Percentiles rank a stretch among this genome's conserved stretches.
Conservation (phyloP, 1,284 basidiomycete genomes). For the Schizophyllum commune region DNA sequence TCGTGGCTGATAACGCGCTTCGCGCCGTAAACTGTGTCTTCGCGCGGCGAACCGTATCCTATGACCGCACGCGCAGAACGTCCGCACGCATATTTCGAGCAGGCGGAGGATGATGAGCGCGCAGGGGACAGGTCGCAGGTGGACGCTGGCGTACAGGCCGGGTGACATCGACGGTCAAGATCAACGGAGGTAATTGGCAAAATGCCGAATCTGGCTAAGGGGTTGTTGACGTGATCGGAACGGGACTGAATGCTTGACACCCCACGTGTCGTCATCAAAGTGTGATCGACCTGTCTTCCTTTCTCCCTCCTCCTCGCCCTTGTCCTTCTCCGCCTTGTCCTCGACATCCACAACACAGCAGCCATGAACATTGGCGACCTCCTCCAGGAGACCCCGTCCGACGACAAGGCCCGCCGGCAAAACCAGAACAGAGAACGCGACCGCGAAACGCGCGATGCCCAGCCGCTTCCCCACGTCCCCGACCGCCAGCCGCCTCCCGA, state of each 20-base stretch:
- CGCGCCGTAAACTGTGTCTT: background rate
- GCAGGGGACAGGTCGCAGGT: too few species aligned
- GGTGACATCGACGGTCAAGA: background rate
- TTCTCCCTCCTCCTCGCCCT: background rate
- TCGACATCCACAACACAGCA: background rate
- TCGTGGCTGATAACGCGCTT: background rate
- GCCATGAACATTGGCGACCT: slow-evolving; percentile 66
- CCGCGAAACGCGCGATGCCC: background rate
- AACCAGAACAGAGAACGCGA: slow-evolving; percentile 1
- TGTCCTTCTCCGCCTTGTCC: background rate
- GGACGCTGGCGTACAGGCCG: too few species aligned
- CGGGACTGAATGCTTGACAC: background rate
- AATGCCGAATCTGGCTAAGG: background rate
- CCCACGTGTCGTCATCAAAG: background rate
- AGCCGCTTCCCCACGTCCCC: background rate
- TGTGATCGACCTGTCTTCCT: background rate
- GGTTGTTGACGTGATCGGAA: background rate
- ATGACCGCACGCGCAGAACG: too few species aligned
- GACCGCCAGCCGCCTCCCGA: background rate
- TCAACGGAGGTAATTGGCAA: background rate
- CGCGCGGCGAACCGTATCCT: too few species aligned
- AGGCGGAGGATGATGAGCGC: background rate
- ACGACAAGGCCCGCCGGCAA: slow-evolving; percentile 14
- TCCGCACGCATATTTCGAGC: background rate
- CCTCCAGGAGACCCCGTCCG: slow-evolving; percentile 63